Conservation (phyloP, 495 filamentous ascomycete genomes). For the Sporormia fimetaria region DNA sequence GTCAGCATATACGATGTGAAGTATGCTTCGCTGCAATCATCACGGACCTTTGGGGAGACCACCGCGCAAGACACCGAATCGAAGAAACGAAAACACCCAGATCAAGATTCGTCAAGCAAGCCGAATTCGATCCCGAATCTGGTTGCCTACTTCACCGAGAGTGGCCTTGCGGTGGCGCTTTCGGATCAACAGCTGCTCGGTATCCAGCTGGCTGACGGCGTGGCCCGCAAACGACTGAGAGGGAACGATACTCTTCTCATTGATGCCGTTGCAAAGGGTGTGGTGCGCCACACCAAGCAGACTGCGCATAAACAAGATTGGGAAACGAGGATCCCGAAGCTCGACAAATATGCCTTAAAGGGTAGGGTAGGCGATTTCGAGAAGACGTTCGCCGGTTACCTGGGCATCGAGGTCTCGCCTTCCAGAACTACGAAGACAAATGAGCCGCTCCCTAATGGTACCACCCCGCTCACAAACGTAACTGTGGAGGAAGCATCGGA, state of each 20-base stretch:
- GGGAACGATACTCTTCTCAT: slow-evolving; percentile 17
- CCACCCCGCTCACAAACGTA: slow-evolving; percentile 3
- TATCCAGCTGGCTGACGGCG: slow-evolving; percentile 24
- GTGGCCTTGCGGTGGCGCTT: slow-evolving; percentile 26
- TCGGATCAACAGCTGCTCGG: slow-evolving; percentile 23
- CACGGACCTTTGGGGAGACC: slow-evolving; percentile 7
- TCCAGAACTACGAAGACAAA: neutral
- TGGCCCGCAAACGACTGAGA: slow-evolving; percentile 18
- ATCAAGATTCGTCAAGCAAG: neutral
- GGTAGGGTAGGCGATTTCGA: slow-evolving; percentile 45
- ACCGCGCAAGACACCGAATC: neutral
- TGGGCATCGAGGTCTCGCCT: slow-evolving; percentile 15
- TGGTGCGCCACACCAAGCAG: no score
- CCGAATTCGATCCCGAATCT: slow-evolving; percentile 1
- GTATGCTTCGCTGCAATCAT: slow-evolving; percentile 29
- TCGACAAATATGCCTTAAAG: slow-evolving; percentile 38
- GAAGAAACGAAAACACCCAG: slow-evolving; percentile 25
- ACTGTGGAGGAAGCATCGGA: neutral
- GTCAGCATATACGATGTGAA: slow-evolving; percentile 31
- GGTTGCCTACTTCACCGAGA: slow-evolving; percentile 23
- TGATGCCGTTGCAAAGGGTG: slow-evolving; percentile 30
- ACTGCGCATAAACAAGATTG: slow-evolving; percentile 11
- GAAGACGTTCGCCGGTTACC: slow-evolving; percentile 32
- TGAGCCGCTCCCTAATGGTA: neutral
- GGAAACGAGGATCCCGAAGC: slow-evolving; percentile 14